Percentiles rank a stretch among this genome's conserved stretches.
phyloP scores from a whole-genome alignment of 495 filamentous ascomycete species.

The Hypoxylon lienhwacheense region DNA sequence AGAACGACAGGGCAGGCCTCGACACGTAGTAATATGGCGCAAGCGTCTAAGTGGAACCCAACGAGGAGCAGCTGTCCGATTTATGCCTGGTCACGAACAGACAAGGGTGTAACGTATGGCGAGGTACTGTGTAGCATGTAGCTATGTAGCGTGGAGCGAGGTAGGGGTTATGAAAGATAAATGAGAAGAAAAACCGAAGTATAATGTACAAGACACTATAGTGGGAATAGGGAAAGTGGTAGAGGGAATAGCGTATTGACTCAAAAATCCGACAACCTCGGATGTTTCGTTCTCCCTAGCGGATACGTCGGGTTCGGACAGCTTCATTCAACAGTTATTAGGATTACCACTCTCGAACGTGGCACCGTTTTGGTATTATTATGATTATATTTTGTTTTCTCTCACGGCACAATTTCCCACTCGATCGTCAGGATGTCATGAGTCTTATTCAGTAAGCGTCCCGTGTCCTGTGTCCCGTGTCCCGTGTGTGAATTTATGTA shows the following conservation, averaged over 20 bases:
- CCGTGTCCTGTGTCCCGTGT: constrained; percentile 4
- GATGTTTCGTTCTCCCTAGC: constrained; percentile 28
- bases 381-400: constrained; percentile 7
- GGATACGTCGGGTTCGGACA: constrained; percentile 36
- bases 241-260: constrained; percentile 26
- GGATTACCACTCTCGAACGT: background rate
- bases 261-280: constrained; percentile 33
- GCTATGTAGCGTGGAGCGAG: too few relatives aligned
- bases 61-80: constrained; percentile 18
- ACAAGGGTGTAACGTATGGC: constrained; percentile 32
- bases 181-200: constrained; percentile 7
- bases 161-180: constrained; percentile 7
- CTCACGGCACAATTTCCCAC: constrained; percentile 20
- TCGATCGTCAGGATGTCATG: too few relatives aligned
- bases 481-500: constrained; percentile 1
- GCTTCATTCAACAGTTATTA: constrained; percentile 16
- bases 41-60: constrained; percentile 13
- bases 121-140: too few relatives aligned
- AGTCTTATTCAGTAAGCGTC: too few relatives aligned
- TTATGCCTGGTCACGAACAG: constrained; percentile 34
- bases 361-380: too few relatives aligned
- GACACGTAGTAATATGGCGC: constrained; percentile 26
- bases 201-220: too few relatives aligned
- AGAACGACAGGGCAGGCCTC: constrained; percentile 14
- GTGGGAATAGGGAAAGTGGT: constrained; percentile 9